Conservation (phyloP, 2,329 filamentous ascomycete genomes). For the Aureobasidium sp. region DNA sequence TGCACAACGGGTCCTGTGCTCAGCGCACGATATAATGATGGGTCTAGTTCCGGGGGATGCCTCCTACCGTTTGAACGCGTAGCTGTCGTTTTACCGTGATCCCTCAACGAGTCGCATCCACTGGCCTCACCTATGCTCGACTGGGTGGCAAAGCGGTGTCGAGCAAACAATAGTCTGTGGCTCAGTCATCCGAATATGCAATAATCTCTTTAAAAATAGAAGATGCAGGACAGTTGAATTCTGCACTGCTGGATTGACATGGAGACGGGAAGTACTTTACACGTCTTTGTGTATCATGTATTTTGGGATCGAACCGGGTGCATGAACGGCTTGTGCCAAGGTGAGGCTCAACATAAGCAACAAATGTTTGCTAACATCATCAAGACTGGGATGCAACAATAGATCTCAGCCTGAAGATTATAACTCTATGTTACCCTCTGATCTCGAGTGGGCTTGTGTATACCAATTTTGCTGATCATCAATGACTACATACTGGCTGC, state of each 20-base stretch:
- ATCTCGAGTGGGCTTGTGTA: neutral
- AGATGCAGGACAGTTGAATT: neutral
- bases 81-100: neutral
- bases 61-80: neutral
- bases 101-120: neutral
- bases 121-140: neutral
- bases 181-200: neutral
- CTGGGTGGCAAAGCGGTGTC: neutral
- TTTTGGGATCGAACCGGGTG: neutral
- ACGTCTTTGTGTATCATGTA: constrained; percentile 4
- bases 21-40: neutral
- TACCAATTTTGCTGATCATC: too few relatives aligned
- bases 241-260: neutral
- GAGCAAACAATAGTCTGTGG: neutral
- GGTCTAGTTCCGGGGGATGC: neutral
- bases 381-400: neutral
- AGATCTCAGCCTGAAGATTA: neutral
- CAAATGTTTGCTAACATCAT: neutral
- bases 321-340: neutral
- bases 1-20: constrained; percentile 6
- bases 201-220: neutral
- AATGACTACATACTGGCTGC: neutral
- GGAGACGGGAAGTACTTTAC: neutral
- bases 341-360: neutral
- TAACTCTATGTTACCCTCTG: neutral